phyloP scores from a whole-genome alignment of 2,329 filamentous ascomycete species.

The Aplosporella prunicola region DNA sequence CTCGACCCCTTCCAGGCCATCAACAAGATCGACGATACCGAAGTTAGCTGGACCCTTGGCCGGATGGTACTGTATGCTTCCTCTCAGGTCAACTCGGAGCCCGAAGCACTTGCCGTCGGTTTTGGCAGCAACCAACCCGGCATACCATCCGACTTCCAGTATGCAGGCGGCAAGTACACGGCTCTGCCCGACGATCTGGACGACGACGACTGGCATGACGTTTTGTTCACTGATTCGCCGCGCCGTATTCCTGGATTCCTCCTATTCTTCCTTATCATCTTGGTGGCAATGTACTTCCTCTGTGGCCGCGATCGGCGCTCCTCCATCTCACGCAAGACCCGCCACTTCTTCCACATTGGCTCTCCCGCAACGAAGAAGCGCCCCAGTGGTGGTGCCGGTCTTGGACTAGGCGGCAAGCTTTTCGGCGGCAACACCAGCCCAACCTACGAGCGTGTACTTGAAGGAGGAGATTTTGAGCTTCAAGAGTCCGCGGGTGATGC shows the following conservation, averaged over 20 bases:
- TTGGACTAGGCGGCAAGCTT: constrained; percentile 17
- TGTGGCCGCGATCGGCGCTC: constrained; percentile 68
- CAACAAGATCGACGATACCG: constrained; percentile 80
- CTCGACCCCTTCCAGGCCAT: constrained; percentile 84
- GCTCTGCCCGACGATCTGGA: constrained; percentile 30
- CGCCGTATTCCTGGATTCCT: constrained; percentile 65
- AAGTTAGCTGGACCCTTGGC: constrained; percentile 94
- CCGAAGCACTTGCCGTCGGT: constrained; percentile 65
- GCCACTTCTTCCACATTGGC: constrained; percentile 37
- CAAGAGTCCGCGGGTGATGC: constrained; percentile 54
- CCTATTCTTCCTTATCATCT: constrained; percentile 64
- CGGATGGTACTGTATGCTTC: constrained; percentile 95
- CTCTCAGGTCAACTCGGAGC: constrained; percentile 53
- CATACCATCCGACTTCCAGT: constrained; percentile 71
- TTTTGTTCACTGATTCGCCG: constrained; percentile 54
- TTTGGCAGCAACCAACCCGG: constrained; percentile 76
- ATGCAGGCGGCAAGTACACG: constrained; percentile 53
- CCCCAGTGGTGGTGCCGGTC: constrained; percentile 3
- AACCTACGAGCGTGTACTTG: constrained; percentile 72
- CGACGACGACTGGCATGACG: constrained; percentile 47
- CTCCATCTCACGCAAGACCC: constrained; percentile 46
- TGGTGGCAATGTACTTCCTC: constrained; percentile 62
- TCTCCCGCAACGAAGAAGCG: constrained; percentile 20
- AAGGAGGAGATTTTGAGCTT: constrained; percentile 75
- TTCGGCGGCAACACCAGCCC: constrained; percentile 37